Base-by-base conservation (phyloP, 2,329 filamentous ascomycete genomes). In the Proliferodiscus dingleyae region DNA sequence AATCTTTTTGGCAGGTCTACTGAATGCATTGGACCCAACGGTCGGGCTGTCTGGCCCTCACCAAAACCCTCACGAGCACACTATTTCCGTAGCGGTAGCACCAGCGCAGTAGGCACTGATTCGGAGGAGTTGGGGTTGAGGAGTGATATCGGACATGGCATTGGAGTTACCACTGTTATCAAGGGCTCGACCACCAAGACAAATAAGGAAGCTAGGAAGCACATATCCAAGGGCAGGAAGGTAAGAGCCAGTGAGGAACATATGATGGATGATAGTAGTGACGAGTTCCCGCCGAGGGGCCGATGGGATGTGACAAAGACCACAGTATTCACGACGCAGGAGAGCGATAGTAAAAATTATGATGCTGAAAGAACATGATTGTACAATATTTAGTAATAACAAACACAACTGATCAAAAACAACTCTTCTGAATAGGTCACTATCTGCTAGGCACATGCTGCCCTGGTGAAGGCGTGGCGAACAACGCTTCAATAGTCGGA, bases 251-350 rank as follows among this genome's bases (percentile, higher is more conserved):
- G 10, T 30, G 49, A 43, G 41, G 45, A 34, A 21, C 32, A 13
- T 11, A 24, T 45, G 30, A 41, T 36, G n/a, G 46, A 44, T 26
- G 44, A 52, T 45, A 52, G 49, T 18, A 54, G 51, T 37, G 46
- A 49, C 18, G 51, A 50, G 2, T 44, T 41, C 32, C 22, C 41
- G 9, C 33, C 36, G n/a, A 23, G n/a, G 11, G 23, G 18, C 5
- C 32, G 36, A 5, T 48, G 49, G 49, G 45, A 28, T 15, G 46
- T 50, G 10, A 24, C 21, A 24, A 53, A 46, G 28, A 53, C 50
- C 30, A 53, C 47, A 8, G 36, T 46, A 26, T 41, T 53, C 21
- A 44, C 23, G 10, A 53, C 50, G 16, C 24, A 37, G 32, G 21
- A 41, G 11, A 37, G 4, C 10, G 22, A 23, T 46, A 24, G 21